phyloP scores from a whole-genome alignment of 2,329 filamentous ascomycete species.

The Stemphylium beticola region DNA sequence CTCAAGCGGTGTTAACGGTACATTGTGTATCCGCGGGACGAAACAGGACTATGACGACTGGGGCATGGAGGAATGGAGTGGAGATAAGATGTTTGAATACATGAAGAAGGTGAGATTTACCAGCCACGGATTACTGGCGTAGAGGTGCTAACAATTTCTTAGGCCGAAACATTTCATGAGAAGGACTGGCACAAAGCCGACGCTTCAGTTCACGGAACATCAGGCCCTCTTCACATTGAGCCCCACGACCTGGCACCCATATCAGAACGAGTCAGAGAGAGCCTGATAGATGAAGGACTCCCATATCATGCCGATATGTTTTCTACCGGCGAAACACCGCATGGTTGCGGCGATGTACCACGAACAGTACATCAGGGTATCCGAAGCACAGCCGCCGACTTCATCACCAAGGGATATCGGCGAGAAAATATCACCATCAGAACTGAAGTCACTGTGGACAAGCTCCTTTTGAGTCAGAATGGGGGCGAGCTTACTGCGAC shows the following conservation, averaged over 20 bases:
- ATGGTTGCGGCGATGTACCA: conserved; percentile 42
- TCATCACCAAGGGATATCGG: conserved; percentile 51
- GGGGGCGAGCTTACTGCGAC: conserved; percentile 51
- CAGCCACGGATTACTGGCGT: rapidly evolving
- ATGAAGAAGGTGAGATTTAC: conserved; percentile 56
- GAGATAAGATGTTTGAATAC: conserved; percentile 62
- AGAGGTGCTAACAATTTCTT: neutral
- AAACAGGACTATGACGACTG: conserved; percentile 63
- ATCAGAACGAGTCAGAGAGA: conserved; percentile 61
- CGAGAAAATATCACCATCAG: conserved; percentile 46
- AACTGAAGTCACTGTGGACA: conserved; percentile 46
- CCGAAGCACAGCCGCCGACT: conserved; percentile 39
- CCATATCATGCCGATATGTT: conserved; percentile 67
- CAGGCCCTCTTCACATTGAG: conserved; percentile 62
- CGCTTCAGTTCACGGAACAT: conserved; percentile 52
- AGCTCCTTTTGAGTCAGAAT: conserved; percentile 54
- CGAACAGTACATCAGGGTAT: conserved; percentile 42
- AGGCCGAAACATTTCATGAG: conserved; percentile 63
- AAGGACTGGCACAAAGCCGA: conserved; percentile 64
- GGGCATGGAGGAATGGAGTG: conserved; percentile 62
- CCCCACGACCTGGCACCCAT: conserved; percentile 66
- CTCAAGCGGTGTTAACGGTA: conserved; percentile 59
- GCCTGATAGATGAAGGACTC: conserved; percentile 61
- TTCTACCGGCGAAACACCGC: conserved; percentile 49
- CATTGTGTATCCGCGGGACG: conserved; percentile 57